phyloP scores from a whole-genome alignment of 768 basidiomycete species.

The Mycena olivaceomarginata region DNA sequence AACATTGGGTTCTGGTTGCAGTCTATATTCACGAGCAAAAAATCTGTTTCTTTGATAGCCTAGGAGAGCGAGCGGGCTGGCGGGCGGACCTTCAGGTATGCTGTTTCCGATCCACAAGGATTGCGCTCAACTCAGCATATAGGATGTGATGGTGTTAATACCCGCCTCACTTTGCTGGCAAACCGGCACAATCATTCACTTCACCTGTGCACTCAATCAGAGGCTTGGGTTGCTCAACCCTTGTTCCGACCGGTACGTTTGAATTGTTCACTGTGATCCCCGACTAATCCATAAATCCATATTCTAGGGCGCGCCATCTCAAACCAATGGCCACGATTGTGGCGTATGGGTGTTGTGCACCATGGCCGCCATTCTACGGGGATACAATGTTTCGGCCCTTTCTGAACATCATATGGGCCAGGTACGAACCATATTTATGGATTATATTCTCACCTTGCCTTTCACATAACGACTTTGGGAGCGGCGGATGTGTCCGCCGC shows the following conservation, averaged over 20 bases:
- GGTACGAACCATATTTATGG: not conserved
- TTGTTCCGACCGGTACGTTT: conserved; percentile 1
- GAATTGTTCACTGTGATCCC: not conserved
- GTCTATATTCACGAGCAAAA: conserved; percentile 31
- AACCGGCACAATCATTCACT: conserved; percentile 28
- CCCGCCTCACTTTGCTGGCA: conserved; percentile 36
- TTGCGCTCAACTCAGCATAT: not conserved
- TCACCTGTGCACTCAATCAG: conserved; percentile 31
- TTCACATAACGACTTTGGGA: too few species aligned
- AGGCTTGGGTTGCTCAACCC: conserved; percentile 38
- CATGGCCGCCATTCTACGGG: conserved; percentile 35
- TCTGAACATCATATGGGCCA: not conserved
- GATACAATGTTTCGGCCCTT: not conserved
- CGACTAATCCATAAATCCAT: not conserved
- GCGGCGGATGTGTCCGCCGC: too few species aligned
- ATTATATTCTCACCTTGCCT: not conserved
- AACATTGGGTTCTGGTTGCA: conserved; percentile 58
- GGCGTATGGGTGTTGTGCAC: conserved; percentile 44
- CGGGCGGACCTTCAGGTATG: conserved; percentile 31
- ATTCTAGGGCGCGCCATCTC: not conserved
- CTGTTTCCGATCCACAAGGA: not conserved
- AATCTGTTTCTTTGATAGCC: conserved; percentile 57
- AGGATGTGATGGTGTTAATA: conserved; percentile 41
- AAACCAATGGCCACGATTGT: conserved; percentile 43
- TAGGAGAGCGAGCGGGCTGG: conserved; percentile 39